Percentiles rank a stretch among this genome's conserved stretches.
phyloP scores from a whole-genome alignment of 2,329 filamentous ascomycete genomes.

The Cercospora sp. region DNA sequence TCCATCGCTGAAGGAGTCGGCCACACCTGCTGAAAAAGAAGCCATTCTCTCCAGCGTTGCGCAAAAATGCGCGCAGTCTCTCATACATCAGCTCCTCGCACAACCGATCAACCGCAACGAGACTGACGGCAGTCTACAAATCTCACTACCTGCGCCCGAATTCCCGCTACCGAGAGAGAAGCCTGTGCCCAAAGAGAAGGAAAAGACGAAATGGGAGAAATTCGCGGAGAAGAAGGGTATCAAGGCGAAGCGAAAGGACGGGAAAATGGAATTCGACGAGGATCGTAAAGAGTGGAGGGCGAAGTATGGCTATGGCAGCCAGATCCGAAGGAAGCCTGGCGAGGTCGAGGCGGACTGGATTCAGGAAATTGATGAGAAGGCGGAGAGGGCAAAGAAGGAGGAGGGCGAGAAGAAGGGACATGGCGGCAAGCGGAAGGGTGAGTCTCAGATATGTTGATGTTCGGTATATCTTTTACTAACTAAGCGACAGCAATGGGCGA shows the following conservation, averaged over 20 bases:
- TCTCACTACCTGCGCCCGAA: constrained; percentile 69
- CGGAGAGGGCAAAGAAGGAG: constrained; percentile 61
- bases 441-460: neutral
- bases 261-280: constrained; percentile 82
- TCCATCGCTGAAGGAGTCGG: constrained; percentile 47
- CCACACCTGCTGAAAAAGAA: constrained; percentile 55
- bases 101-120: constrained; percentile 71
- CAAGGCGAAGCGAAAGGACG: constrained; percentile 79
- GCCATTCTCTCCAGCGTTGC: constrained; percentile 69
- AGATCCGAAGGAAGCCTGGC: constrained; percentile 73
- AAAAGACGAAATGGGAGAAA: constrained; percentile 89
- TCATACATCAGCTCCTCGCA: constrained; percentile 91
- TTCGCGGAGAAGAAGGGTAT: constrained; percentile 98
- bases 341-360: constrained; percentile 73
- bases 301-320: constrained; percentile 87
- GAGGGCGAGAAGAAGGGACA: constrained; percentile 45
- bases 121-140: constrained; percentile 64
- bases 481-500: constrained; percentile 14
- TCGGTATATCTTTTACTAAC: neutral
- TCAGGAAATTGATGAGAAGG: constrained; percentile 77
- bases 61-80: constrained; percentile 84
- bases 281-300: constrained; percentile 82
- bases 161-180: constrained; percentile 87
- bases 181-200: constrained; percentile 76
- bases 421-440: constrained; percentile 26